These are phyloP conservation scores for Eimeria acervulina DNA, from an alignment of 169 alveolate genomes.

Conservation along the genomic window DNA sequence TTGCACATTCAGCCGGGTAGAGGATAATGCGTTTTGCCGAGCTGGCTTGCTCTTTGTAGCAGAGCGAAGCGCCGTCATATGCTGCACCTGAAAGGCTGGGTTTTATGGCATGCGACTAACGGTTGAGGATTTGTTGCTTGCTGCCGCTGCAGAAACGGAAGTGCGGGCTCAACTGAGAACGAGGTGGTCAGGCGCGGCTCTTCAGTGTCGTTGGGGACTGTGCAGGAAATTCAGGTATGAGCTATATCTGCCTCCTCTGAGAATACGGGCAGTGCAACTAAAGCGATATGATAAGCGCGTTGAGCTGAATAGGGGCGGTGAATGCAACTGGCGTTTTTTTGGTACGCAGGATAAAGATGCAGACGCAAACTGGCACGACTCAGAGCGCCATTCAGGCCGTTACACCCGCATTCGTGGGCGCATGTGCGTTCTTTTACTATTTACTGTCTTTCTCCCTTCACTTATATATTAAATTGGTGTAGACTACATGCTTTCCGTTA, in stretches of 20 bases:
- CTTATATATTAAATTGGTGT: neutral
- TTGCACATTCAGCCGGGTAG: neutral
- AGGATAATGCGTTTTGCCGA: neutral
- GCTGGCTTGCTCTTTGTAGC: neutral
- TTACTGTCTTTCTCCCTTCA: neutral
- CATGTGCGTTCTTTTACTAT: constrained; percentile 44
- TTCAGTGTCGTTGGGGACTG: constrained; percentile 75
- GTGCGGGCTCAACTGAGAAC: neutral
- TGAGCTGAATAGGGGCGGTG: neutral
- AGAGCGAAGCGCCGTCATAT: neutral
- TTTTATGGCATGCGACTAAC: neutral
- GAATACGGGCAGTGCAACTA: neutral
- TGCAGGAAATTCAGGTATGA: constrained; percentile 78
- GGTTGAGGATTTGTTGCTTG: neutral
- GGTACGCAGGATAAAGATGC: constrained; percentile 77
- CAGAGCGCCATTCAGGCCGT: constrained; percentile 81
- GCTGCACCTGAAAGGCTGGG: neutral
- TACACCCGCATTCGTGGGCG: constrained; percentile 80
- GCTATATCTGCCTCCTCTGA: neutral
- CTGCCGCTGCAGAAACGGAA: constrained; percentile 9
- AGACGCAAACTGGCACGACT: constrained; percentile 80
- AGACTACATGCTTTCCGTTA: neutral
- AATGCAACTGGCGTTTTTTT: neutral
- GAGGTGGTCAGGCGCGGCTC: constrained; percentile 73
- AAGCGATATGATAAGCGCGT: neutral